Evolutionary conservation across 345 rosid genomes (phyloP).

Genomic region (Barbarea vulgaris): DNA sequence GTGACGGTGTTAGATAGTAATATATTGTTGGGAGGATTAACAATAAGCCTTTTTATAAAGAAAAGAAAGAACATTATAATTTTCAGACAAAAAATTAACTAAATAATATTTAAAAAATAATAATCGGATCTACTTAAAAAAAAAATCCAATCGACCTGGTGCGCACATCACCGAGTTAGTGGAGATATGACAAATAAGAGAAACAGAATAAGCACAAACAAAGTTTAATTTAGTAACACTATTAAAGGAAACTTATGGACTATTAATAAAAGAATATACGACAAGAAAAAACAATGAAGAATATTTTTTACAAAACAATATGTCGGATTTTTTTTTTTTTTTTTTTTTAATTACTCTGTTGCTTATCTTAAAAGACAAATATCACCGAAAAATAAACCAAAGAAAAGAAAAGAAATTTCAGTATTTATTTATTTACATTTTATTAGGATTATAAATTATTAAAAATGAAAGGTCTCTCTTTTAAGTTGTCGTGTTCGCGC

Average conservation of each 20-base stretch:
- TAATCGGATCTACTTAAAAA: neutral
- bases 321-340: neutral
- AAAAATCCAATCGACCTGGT: conserved; percentile 24
- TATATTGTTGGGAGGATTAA: neutral
- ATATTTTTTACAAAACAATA: neutral
- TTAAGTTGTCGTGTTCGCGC: conserved; percentile 34
- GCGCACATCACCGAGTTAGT: conserved; percentile 35
- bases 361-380: conserved; percentile 21
- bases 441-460: neutral
- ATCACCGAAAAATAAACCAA: conserved; percentile 15
- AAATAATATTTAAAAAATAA: too few relatives aligned
- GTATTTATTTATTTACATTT: neutral
- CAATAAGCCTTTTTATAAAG: too few relatives aligned
- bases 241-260: neutral
- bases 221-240: neutral
- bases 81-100: neutral
- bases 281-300: neutral
- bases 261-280: neutral
- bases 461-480: conserved; percentile 21
- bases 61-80: neutral
- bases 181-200: conserved; percentile 22
- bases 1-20: too few relatives aligned
- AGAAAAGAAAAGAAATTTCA: neutral
- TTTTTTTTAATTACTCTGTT: neutral
- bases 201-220: neutral